Base-by-base conservation (phyloP, 2,329 filamentous ascomycete species). In the Clonostachys rosea region DNA sequence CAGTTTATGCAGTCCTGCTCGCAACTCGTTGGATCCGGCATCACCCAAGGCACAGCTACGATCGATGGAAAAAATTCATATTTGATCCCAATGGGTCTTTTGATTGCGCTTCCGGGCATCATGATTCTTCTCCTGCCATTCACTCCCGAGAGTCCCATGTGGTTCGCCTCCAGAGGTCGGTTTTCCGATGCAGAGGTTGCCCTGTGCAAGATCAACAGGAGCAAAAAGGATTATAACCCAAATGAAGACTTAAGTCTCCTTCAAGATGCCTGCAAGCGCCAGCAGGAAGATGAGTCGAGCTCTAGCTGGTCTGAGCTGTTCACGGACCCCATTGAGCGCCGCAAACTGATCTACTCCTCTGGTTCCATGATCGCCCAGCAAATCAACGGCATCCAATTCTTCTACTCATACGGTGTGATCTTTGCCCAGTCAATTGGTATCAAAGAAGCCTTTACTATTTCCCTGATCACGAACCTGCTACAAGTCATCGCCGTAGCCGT, bases 321-420 rank as follows among this genome's bases (percentile, higher is more conserved):
- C 47, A 56, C 47, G 2, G 66, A 73, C 41, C 69, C 68, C 1
- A 59, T 71, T 40, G 69, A 72, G 53, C 60, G 69, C 13, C 60
- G 67, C 10, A 73, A 73, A 52, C 52, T 71, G 18, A 55, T 71
- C 35, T 72, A 61, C 49, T 61, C 65, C 6, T 60, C 57, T 36
- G 68, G 69, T 24, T 67, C 64, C 40, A 61, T 71, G 59, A 57
- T 66, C 42, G 62, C 66, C 1, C 67, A 71, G 46, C 68, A 72
- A 56, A 68, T 72, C 51, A 66, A 66, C 56, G 69, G 69, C 18
- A 71, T 72, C 46, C 62, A 65, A 37, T 71, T 64, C 52, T 68
- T 66, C 55, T 68, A 69, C 53, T 59, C 57, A 34, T 70, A 64
- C 45, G 66, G 66, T 3, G 62, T 64, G 1, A 62, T 69, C 14